Conservation (phyloP, 352 stramenopile species). For the Phytopythium sindhum region DNA sequence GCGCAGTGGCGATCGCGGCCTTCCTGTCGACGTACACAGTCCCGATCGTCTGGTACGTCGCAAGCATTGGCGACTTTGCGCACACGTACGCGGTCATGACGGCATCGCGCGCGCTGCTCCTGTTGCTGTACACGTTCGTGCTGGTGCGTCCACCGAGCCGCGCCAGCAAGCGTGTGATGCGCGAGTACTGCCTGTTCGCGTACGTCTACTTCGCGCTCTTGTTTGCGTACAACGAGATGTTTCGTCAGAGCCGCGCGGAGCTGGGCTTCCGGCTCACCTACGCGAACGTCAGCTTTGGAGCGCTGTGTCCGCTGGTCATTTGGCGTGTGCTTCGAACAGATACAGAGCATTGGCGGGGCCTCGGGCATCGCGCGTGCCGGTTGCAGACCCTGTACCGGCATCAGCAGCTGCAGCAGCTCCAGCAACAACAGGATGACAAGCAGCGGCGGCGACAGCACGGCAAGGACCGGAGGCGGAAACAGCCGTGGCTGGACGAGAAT, state of each 20-base stretch:
- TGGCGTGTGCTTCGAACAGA: slow-evolving; percentile 45
- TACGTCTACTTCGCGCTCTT: slow-evolving; percentile 20
- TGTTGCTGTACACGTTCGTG: slow-evolving; percentile 23
- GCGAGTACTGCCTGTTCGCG: slow-evolving; percentile 25
- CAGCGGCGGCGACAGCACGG: not conserved
- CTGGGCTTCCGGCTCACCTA: slow-evolving; percentile 12
- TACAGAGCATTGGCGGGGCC: slow-evolving; percentile 47
- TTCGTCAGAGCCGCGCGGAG: slow-evolving; percentile 10
- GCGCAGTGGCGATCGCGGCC: slow-evolving; percentile 19
- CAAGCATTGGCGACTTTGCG: not conserved
- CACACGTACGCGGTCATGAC: slow-evolving; percentile 15
- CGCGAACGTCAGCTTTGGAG: slow-evolving; percentile 11
- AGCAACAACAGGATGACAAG: not conserved
- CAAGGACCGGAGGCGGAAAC: not conserved
- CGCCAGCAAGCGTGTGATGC: slow-evolving; percentile 13
- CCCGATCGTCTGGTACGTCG: slow-evolving; percentile 19
- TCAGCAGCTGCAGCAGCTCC: slow-evolving; percentile 16
- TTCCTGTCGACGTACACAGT: slow-evolving; percentile 26
- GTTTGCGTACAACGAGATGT: slow-evolving; percentile 16
- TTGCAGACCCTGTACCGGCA: slow-evolving; percentile 28
- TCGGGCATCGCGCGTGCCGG: slow-evolving; percentile 26
- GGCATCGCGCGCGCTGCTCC: slow-evolving; percentile 7
- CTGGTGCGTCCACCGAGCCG: slow-evolving; percentile 13
- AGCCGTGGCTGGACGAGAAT: slow-evolving; percentile 24
- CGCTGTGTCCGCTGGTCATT: slow-evolving; percentile 33